A percentile compares a stretch with the other conserved stretches of the same genome.
Conservation (phyloP, 371 early-diverging fungal species). For the Lichtheimia ramosa region DNA sequence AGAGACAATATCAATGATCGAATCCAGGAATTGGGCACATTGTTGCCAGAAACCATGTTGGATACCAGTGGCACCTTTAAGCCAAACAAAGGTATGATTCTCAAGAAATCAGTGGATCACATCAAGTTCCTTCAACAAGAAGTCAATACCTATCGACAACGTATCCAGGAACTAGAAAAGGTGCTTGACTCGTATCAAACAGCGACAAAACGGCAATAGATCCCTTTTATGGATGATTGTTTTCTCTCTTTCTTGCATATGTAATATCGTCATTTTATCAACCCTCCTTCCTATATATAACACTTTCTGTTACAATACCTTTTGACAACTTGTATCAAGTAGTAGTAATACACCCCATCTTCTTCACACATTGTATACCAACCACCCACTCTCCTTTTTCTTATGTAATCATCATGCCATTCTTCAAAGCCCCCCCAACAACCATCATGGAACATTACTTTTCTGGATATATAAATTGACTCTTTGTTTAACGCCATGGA, state of each 20-base stretch:
- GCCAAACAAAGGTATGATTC: slow-evolving; percentile 82
- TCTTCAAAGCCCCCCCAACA: not conserved
- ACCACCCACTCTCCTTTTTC: slow-evolving; percentile 6
- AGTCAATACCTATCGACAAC: slow-evolving; percentile 54
- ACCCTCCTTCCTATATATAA: no score
- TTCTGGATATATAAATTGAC: slow-evolving; percentile 2
- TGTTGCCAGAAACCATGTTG: slow-evolving; percentile 74
- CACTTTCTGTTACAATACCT: no score
- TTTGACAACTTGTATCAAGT: no score
- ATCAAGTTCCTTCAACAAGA: slow-evolving; percentile 73
- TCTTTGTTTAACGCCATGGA: slow-evolving; percentile 10
- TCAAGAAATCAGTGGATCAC: slow-evolving; percentile 88
- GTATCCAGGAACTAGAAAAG: slow-evolving; percentile 72
- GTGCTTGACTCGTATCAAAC: slow-evolving; percentile 23
- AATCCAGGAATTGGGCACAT: slow-evolving; percentile 85
- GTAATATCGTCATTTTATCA: no score
- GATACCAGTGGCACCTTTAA: slow-evolving; percentile 72
- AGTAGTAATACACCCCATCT: not conserved
- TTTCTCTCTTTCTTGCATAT: not conserved
- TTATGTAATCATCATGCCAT: not conserved
- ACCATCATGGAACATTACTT: slow-evolving; percentile 3
- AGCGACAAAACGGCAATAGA: slow-evolving; percentile 5
- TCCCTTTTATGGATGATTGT: not conserved
- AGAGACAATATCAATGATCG: slow-evolving; percentile 97
- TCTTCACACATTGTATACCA: not conserved